Conservation (phyloP, 2,329 filamentous ascomycete species). For the Colletotrichum sp. region DNA sequence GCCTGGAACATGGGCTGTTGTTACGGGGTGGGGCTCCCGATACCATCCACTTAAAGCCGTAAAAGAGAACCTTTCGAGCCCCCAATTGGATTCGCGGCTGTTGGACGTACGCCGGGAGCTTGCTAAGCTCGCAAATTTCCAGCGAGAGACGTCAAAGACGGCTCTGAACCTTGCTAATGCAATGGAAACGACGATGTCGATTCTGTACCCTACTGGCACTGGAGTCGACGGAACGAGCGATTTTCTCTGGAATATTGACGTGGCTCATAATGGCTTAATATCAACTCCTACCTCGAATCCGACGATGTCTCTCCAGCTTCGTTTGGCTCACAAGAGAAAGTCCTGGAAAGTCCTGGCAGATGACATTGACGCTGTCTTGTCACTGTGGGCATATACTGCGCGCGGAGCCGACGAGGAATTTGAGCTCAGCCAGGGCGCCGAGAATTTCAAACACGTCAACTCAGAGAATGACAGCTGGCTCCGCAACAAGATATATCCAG, state of each 20-base stretch:
- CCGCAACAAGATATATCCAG: neutral
- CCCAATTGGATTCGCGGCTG: neutral
- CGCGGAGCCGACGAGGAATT: neutral
- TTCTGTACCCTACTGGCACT: neutral
- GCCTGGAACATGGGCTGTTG: neutral
- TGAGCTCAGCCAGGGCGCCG: neutral
- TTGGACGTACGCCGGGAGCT: neutral
- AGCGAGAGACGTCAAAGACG: neutral
- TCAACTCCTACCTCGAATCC: neutral
- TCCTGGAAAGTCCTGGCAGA: neutral
- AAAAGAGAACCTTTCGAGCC: fast-evolving
- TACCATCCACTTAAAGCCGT: neutral
- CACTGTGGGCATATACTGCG: neutral
- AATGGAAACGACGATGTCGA: neutral
- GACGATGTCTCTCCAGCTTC: neutral
- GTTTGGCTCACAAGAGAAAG: neutral
- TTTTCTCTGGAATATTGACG: neutral
- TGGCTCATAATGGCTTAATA: neutral
- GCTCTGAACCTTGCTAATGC: neutral
- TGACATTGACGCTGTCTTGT: neutral
- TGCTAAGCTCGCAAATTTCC: neutral
- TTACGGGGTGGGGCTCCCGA: neutral
- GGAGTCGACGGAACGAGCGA: neutral
- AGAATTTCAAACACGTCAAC: neutral
- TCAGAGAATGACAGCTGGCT: neutral